Evolutionary conservation across 768 basidiomycete genomes (phyloP).

Genomic region (Kwoniella dejecticola): DNA sequence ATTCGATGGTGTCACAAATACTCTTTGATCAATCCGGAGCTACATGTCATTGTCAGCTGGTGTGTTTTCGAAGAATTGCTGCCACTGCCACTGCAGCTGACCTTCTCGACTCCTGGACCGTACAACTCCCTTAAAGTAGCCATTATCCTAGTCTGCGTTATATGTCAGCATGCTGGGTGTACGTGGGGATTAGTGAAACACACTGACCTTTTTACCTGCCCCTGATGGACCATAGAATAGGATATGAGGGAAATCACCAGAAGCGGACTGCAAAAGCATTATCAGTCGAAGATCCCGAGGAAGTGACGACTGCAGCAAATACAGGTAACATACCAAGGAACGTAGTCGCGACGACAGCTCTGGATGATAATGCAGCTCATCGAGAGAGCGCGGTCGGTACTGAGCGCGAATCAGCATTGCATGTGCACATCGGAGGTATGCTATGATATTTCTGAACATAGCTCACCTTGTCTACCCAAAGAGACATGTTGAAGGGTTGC

Average conservation of each 20-base stretch:
- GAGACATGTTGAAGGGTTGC: constrained; percentile 52
- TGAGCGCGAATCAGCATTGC: constrained; percentile 49
- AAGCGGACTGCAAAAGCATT: constrained; percentile 64
- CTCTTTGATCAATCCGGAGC: constrained; percentile 97
- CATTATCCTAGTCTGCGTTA: constrained; percentile 72
- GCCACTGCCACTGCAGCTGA: constrained; percentile 44
- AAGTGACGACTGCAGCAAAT: constrained; percentile 9
- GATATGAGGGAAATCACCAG: constrained; percentile 95
- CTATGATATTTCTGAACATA: too few species aligned
- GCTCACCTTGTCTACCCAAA: constrained; percentile 65
- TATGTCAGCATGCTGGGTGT: not conserved
- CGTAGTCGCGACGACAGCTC: constrained; percentile 75
- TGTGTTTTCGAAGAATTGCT: constrained; percentile 15
- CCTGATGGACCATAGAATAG: constrained; percentile 97
- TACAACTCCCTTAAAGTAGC: constrained; percentile 86
- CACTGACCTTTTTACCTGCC: constrained; percentile 79
- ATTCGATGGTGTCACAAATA: constrained; percentile 90
- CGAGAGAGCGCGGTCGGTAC: constrained; percentile 82
- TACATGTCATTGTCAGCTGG: constrained; percentile 51
- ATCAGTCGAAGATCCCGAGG: constrained; percentile 2
- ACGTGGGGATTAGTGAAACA: not conserved
- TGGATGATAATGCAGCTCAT: constrained; percentile 84
- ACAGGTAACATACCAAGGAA: constrained; percentile 65
- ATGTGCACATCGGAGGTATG: too few species aligned
- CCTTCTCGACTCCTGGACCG: constrained; percentile 91